Percentiles rank a stretch among this genome's conserved stretches.
These are phyloP conservation scores for Solanum virginianum DNA, from an alignment of 257 asterid genomes.

Conservation along the genomic window DNA sequence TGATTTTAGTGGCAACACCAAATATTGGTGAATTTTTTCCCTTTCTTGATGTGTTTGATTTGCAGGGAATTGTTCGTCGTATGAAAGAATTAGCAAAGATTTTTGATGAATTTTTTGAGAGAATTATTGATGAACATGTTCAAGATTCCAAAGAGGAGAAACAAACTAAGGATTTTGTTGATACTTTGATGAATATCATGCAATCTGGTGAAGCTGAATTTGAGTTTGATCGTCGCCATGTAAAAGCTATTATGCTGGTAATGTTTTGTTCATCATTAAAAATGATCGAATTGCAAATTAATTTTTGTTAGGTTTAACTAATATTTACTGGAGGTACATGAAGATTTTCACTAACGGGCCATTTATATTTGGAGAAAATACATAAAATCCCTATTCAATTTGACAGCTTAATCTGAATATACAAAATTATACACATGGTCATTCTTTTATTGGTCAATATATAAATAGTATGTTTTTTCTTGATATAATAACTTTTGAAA, in stretches of 20 bases:
- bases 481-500: too few species aligned
- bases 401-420: too few species aligned
- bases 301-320: too few species aligned
- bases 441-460: too few species aligned
- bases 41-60: conserved; percentile 1
- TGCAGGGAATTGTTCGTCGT: not conserved
- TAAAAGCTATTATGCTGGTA: conserved; percentile 1
- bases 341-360: too few species aligned
- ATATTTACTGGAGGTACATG: too few species aligned
- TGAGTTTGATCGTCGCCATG: not conserved
- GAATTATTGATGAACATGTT: not conserved
- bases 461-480: too few species aligned
- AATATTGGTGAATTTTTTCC: conserved; percentile 7
- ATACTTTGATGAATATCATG: conserved; percentile 1
- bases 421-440: too few species aligned
- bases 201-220: conserved; percentile 3
- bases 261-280: not conserved
- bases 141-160: not conserved
- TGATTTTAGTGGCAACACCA: not conserved
- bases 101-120: not conserved
- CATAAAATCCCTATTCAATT: too few species aligned
- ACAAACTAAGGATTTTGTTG: not conserved
- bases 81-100: not conserved
- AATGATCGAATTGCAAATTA: too few species aligned
- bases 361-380: too few species aligned